phyloP scores from a whole-genome alignment of 495 filamentous ascomycete genomes.

The Hyaloscypha variabilis region DNA sequence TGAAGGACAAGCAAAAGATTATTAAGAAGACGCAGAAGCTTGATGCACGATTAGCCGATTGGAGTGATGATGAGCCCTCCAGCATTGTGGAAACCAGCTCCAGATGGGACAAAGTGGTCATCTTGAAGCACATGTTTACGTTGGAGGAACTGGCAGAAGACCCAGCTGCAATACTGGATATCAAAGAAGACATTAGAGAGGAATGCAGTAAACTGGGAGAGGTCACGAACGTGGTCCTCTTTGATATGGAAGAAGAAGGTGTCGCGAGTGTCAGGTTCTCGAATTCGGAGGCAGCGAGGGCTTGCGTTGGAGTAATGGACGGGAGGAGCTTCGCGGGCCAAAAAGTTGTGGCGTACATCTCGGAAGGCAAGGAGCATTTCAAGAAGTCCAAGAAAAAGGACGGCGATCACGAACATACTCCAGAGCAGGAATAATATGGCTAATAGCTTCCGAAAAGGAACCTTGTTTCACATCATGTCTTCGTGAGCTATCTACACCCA shows the following conservation, averaged over 20 bases:
- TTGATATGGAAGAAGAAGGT: conserved; percentile 84
- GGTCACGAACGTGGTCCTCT: conserved; percentile 90
- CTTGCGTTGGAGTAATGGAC: conserved; percentile 76
- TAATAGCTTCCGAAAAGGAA: neutral
- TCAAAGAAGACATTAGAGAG: conserved; percentile 91
- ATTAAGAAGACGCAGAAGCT: conserved; percentile 86
- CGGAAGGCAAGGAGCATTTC: conserved; percentile 76
- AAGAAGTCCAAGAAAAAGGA: conserved; percentile 63
- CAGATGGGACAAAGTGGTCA: conserved; percentile 76
- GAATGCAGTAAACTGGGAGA: conserved; percentile 86
- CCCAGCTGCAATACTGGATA: conserved; percentile 79
- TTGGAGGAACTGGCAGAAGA: conserved; percentile 84
- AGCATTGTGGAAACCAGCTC: conserved; percentile 55
- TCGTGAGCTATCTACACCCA: conserved; percentile 1
- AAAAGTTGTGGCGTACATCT: conserved; percentile 75
- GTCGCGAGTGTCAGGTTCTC: conserved; percentile 82
- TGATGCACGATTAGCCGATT: conserved; percentile 88
- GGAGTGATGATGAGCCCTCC: conserved; percentile 85
- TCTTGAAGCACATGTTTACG: conserved; percentile 95
- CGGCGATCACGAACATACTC: conserved; percentile 30
- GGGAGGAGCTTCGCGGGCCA: conserved; percentile 70
- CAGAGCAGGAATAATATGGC: conserved; percentile 7
- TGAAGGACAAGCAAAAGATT: conserved; percentile 80
- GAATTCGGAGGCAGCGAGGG: conserved; percentile 67
- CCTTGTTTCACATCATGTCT: neutral